Evolutionary conservation across 2,329 filamentous ascomycete genomes (phyloP).

Genomic region (Lachnellula occidentalis): DNA sequence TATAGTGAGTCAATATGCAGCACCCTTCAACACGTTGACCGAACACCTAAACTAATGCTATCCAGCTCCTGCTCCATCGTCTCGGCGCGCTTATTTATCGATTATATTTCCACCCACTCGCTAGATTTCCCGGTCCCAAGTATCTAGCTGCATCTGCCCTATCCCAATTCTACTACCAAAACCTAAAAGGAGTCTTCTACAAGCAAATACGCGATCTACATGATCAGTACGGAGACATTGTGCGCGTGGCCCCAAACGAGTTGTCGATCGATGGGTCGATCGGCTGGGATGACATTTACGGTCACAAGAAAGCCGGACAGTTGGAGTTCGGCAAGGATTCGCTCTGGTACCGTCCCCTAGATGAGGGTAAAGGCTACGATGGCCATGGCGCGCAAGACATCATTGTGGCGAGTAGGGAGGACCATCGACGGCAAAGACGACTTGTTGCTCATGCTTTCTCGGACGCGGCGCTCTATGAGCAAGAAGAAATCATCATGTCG

Average conservation of each 20-base stretch:
- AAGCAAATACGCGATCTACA: neutral
- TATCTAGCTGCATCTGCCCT: slow-evolving; percentile 4
- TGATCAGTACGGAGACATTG: slow-evolving; percentile 4
- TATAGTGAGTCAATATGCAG: neutral
- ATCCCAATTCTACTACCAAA: neutral
- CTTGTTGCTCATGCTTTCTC: slow-evolving; percentile 30
- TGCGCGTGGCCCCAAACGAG: slow-evolving; percentile 24
- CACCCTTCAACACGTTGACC: neutral
- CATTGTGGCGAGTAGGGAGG: slow-evolving; percentile 1
- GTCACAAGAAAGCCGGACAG: neutral
- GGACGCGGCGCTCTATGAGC: slow-evolving; percentile 28
- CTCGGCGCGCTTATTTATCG: neutral
- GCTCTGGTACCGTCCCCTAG: neutral
- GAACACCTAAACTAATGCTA: neutral
- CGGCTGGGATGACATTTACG: neutral
- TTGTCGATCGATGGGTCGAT: slow-evolving; percentile 20
- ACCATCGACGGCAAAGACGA: slow-evolving; percentile 28
- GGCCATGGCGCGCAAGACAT: neutral
- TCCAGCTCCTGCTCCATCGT: neutral
- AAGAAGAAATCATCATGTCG: slow-evolving; percentile 21
- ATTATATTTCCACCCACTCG: slow-evolving; percentile 25
- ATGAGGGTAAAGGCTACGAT: neutral
- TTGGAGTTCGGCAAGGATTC: neutral
- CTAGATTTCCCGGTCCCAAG: slow-evolving; percentile 29
- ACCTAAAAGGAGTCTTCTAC: neutral